A percentile compares a stretch with the other conserved stretches of the same genome.
Evolutionary conservation across 2,329 filamentous ascomycete genomes (phyloP).

Genomic region (Sclerotinia sclerotiorum): DNA sequence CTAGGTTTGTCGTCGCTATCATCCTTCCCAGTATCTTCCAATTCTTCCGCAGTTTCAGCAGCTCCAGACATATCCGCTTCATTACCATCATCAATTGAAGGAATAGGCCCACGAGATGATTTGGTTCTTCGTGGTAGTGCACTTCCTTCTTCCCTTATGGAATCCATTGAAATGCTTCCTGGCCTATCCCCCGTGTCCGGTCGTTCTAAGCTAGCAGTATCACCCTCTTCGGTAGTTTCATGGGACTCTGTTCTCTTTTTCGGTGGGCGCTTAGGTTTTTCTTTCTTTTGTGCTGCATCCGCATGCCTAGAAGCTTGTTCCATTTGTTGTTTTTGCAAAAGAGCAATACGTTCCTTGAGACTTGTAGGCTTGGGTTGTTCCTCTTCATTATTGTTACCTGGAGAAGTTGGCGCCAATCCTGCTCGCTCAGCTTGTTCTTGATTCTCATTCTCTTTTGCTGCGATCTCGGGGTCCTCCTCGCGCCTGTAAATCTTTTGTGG

Average conservation of each 20-base stretch:
- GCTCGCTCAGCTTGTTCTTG: slow-evolving; percentile 66
- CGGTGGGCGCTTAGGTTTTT: slow-evolving; percentile 77
- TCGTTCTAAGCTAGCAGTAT: slow-evolving; percentile 47
- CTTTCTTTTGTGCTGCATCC: slow-evolving; percentile 75
- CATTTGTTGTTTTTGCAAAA: slow-evolving; percentile 89
- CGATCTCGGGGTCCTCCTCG: slow-evolving; percentile 79
- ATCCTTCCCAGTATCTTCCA: slow-evolving; percentile 66
- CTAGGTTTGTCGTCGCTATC: slow-evolving; percentile 63
- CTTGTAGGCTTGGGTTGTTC: slow-evolving; percentile 90
- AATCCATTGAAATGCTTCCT: slow-evolving; percentile 53
- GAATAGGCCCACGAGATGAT: slow-evolving; percentile 49
- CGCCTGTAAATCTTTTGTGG: slow-evolving; percentile 76
- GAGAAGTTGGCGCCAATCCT: slow-evolving; percentile 52
- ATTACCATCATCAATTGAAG: slow-evolving; percentile 56
- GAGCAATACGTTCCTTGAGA: slow-evolving; percentile 90
- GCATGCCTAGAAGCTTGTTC: slow-evolving; percentile 84
- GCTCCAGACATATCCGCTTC: slow-evolving; percentile 65
- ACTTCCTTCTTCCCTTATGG: slow-evolving; percentile 43
- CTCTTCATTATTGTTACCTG: slow-evolving; percentile 53
- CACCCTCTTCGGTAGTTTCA: slow-evolving; percentile 42
- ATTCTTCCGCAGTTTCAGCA: slow-evolving; percentile 62
- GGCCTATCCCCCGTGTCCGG: slow-evolving; percentile 50
- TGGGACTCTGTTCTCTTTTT: slow-evolving; percentile 64
- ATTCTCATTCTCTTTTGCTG: slow-evolving; percentile 64
- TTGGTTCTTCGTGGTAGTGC: slow-evolving; percentile 51